These are phyloP conservation scores for Fusarium xyrophilum DNA, from an alignment of 2,329 filamentous ascomycete species.

Conservation along the genomic window DNA sequence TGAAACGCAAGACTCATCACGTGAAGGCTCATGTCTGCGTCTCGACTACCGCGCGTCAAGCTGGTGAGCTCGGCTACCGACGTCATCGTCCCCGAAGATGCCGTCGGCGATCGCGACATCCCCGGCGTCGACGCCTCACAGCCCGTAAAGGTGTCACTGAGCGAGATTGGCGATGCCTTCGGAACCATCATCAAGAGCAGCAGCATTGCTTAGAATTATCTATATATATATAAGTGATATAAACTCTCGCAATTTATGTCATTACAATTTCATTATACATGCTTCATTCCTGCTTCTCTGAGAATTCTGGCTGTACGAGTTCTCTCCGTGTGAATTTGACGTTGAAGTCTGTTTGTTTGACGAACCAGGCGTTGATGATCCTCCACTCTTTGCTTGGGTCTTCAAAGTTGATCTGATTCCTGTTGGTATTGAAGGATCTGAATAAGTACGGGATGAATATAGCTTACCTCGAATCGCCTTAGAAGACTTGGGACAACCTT, in stretches of 20 bases:
- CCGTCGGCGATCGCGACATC: slow-evolving; percentile 70
- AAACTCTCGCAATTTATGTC: neutral
- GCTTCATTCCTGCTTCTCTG: slow-evolving; percentile 10
- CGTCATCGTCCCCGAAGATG: slow-evolving; percentile 66
- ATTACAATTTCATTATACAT: neutral
- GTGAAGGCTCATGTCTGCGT: slow-evolving; percentile 67
- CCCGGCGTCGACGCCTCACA: slow-evolving; percentile 65
- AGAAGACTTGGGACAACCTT: slow-evolving; percentile 61
- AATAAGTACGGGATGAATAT: accelerated
- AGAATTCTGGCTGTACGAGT: slow-evolving; percentile 48
- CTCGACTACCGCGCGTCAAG: slow-evolving; percentile 69
- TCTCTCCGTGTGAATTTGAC: slow-evolving; percentile 54
- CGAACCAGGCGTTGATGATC: slow-evolving; percentile 68
- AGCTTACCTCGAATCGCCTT: slow-evolving; percentile 36
- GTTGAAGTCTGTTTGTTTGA: slow-evolving; percentile 65
- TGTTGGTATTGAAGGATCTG: neutral
- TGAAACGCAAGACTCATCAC: neutral
- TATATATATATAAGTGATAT: too few relatives aligned
- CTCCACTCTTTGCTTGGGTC: slow-evolving; percentile 64
- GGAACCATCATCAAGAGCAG: slow-evolving; percentile 61
- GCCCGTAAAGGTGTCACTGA: slow-evolving; percentile 57
- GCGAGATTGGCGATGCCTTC: slow-evolving; percentile 69
- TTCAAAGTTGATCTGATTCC: slow-evolving; percentile 58
- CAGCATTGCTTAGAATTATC: slow-evolving; percentile 34
- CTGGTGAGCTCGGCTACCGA: slow-evolving; percentile 67